Evolutionary conservation across 768 basidiomycete genomes (phyloP).

Genomic region (Tricholoma saponaceum): DNA sequence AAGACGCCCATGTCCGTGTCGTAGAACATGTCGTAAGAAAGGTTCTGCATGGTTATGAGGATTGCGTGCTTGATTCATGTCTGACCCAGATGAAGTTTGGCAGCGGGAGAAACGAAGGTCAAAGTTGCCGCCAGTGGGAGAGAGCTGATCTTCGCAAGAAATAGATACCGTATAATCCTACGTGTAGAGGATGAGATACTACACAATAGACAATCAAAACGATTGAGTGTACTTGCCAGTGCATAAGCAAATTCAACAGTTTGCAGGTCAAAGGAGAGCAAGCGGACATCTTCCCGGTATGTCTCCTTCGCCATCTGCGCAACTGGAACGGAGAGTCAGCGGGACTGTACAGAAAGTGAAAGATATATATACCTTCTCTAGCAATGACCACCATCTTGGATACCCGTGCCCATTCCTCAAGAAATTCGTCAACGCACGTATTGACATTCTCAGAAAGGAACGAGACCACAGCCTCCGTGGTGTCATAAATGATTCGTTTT

Average conservation of each 20-base stretch:
- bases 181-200: neutral
- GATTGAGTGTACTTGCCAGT: constrained; percentile 31
- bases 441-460: constrained; percentile 86
- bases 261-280: constrained; percentile 87
- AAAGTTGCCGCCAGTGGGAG: constrained; percentile 64
- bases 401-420: constrained; percentile 90
- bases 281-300: constrained; percentile 69
- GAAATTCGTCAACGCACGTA: constrained; percentile 84
- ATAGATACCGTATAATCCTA: constrained; percentile 79
- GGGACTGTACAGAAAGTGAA: neutral
- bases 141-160: constrained; percentile 73
- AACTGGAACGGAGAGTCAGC: constrained; percentile 38
- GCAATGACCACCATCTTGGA: constrained; percentile 95
- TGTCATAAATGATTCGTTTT: constrained; percentile 87
- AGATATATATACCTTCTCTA: constrained; percentile 58
- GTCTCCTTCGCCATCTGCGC: constrained; percentile 77
- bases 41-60: constrained; percentile 80
- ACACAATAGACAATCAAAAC: neutral
- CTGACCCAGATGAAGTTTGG: constrained; percentile 15
- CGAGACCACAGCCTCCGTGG: constrained; percentile 81
- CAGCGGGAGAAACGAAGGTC: constrained; percentile 68
- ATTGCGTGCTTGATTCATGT: constrained; percentile 37
- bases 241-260: constrained; percentile 90
- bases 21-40: constrained; percentile 68
- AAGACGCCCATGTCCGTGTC: constrained; percentile 59